These are phyloP conservation scores for Corylus heterophylla DNA, from an alignment of 306 rosid genomes.

Conservation along the genomic window DNA sequence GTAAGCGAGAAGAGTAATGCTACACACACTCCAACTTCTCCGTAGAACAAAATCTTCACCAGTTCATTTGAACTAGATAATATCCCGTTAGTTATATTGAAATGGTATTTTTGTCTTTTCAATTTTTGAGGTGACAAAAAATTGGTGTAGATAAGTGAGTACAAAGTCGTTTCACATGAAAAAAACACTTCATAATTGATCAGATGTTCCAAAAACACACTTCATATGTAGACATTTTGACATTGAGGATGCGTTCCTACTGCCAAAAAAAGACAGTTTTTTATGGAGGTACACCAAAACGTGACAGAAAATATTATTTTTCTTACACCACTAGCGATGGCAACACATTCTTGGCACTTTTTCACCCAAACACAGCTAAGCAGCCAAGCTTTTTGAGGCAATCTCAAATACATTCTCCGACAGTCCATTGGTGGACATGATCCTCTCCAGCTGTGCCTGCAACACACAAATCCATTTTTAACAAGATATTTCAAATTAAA, in stretches of 20 bases:
- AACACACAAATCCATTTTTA: slow-evolving; percentile 23
- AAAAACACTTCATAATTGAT: background rate
- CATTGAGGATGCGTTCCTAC: background rate
- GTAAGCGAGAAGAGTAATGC: too few species aligned
- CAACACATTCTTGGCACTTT: background rate
- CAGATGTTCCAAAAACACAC: background rate
- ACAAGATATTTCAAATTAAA: background rate
- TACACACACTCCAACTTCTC: too few species aligned
- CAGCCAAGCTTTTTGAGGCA: slow-evolving; percentile 91
- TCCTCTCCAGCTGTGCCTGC: slow-evolving; percentile 96
- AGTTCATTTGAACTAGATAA: too few species aligned
- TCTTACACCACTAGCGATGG: background rate
- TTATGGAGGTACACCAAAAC: background rate
- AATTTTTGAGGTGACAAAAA: too few species aligned
- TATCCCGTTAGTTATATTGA: too few species aligned
- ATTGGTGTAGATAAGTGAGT: too few species aligned
- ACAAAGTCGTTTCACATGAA: background rate
- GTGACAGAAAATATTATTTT: background rate
- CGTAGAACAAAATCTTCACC: too few species aligned
- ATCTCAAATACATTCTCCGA: slow-evolving; percentile 95
- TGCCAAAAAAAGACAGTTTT: background rate
- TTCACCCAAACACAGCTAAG: slow-evolving; percentile 31
- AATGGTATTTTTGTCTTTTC: too few species aligned
- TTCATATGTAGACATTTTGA: too few species aligned
- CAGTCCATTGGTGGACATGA: slow-evolving; percentile 77